Conservation (phyloP, 176 grass and related monocot species). For the Carex littledalei region DNA sequence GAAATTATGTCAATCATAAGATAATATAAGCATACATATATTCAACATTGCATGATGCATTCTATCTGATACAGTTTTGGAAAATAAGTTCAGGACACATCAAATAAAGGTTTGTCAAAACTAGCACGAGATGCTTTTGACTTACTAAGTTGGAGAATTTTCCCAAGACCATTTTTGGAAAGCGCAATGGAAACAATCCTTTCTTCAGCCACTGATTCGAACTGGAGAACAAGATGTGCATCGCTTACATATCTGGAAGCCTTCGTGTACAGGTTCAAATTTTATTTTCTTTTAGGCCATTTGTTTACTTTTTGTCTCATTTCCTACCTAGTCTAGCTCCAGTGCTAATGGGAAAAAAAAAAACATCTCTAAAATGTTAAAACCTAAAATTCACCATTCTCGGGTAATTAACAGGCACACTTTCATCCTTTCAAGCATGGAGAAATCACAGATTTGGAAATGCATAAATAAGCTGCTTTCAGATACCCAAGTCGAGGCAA, state of each 20-base stretch:
- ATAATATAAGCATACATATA: background rate
- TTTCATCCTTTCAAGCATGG: slow-evolving; percentile 62
- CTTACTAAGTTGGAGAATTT: slow-evolving; percentile 71
- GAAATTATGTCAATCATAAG: background rate
- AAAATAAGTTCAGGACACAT: slow-evolving; percentile 60
- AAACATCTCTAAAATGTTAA: background rate
- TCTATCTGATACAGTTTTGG: background rate
- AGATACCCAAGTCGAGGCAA: slow-evolving; percentile 98
- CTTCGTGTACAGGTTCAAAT: slow-evolving; percentile 78
- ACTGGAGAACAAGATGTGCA: slow-evolving; percentile 87
- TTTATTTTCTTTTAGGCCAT: background rate
- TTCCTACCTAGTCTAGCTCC: background rate
- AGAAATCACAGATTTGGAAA: slow-evolving; percentile 77
- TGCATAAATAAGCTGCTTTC: slow-evolving; percentile 80
- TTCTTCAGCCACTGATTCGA: slow-evolving; percentile 71
- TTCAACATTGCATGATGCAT: slow-evolving; percentile 12
- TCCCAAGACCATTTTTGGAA: slow-evolving; percentile 70
- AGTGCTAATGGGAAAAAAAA: background rate
- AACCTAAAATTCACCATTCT: background rate
- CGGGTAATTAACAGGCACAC: slow-evolving; percentile 59
- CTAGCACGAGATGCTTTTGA: slow-evolving; percentile 84
- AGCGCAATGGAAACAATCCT: slow-evolving; percentile 57
- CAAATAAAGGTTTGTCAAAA: slow-evolving; percentile 83
- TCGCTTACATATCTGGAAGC: slow-evolving; percentile 58
- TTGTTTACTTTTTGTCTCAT: no score